These are phyloP conservation scores for Histomonas meleagridis DNA, from an alignment of 208 protist species.

Conservation along the genomic window DNA sequence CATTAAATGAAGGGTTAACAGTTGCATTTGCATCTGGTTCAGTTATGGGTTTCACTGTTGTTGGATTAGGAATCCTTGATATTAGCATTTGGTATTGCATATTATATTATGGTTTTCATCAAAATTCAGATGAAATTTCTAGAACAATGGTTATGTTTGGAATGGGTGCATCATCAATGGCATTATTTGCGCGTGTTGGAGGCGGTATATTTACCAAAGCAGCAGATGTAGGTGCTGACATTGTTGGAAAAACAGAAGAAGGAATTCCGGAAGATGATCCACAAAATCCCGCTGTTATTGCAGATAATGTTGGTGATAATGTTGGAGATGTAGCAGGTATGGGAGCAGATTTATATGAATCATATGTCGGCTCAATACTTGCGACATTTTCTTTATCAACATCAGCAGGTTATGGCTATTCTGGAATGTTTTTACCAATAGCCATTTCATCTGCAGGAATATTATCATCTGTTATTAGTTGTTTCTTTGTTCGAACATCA, in stretches of 20 bases:
- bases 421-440: no score
- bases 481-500: no score
- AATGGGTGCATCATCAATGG: constrained; percentile 57
- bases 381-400: no score
- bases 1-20: no score
- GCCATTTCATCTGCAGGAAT: no score
- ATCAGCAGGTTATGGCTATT: no score
- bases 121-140: constrained; percentile 45
- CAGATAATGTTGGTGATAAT: constrained; percentile 60
- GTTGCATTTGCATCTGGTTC: no score
- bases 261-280: constrained; percentile 55
- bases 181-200: constrained; percentile 57
- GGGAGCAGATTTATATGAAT: constrained; percentile 81
- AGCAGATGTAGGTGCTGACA: constrained; percentile 56
- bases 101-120: constrained; percentile 39
- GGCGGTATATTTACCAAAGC: constrained; percentile 60
- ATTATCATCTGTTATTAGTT: no score
- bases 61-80: constrained; percentile 52
- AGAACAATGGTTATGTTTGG: constrained; percentile 56
- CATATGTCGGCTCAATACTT: constrained; percentile 64
- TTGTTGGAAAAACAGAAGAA: constrained; percentile 52
- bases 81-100: constrained; percentile 48
- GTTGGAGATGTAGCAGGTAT: constrained; percentile 57
- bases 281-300: constrained; percentile 57
- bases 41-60: constrained; percentile 50